Evolutionary conservation across 2,329 filamentous ascomycete species (phyloP), one percentile per base, ranked within the genome.

Genomic region (Stylonectria norvegica): DNA sequence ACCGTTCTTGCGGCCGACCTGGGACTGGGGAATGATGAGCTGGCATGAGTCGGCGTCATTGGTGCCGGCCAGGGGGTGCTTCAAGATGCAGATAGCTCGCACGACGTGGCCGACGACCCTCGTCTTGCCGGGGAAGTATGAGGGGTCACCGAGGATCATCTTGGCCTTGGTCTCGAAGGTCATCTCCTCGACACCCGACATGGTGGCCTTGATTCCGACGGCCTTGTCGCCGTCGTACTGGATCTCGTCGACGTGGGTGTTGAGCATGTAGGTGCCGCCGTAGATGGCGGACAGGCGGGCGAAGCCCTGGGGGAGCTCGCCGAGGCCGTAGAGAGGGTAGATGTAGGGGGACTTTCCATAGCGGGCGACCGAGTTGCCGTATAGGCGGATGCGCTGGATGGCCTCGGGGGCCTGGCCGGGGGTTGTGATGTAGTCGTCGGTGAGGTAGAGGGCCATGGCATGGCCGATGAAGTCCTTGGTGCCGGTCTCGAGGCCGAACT

Each of bases 301-400:
- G 60, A 98, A 98, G 45, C 91, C 91, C 71, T 98, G 93, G 23
- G 93, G 94, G 41, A 98, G 85, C 73, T 98, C 93, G 64, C 87
- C 93, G 35, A 98, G 82, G 48, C 93, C 93, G 72, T 98, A 98
- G 20, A 97, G 83, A 34, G 93, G 94, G 76, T 98, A 98, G 73
- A 98, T 97, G 75, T 97, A 98, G 32, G 93, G 94, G 10, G 90
- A 97, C 72, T 96, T 97, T 69, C 93, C 93, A 69, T 97, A 97
- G 49, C 91, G 83, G 37, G 90, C 89, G 70, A 98, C 95, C 20
- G 90, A 96, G 78, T 95, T 95, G 56, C 91, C 94, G 69, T 98
- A 98, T 33, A 98, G 78, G 53, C 88, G 82, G 65, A 98, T 96
- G 57, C 91, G 89, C 68, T 91, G 81, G 57, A 98, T 86, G 41